Percentiles rank a stretch among this genome's conserved stretches.
phyloP scores from a whole-genome alignment of 768 basidiomycete genomes.

The Boletus eberwhitei region DNA sequence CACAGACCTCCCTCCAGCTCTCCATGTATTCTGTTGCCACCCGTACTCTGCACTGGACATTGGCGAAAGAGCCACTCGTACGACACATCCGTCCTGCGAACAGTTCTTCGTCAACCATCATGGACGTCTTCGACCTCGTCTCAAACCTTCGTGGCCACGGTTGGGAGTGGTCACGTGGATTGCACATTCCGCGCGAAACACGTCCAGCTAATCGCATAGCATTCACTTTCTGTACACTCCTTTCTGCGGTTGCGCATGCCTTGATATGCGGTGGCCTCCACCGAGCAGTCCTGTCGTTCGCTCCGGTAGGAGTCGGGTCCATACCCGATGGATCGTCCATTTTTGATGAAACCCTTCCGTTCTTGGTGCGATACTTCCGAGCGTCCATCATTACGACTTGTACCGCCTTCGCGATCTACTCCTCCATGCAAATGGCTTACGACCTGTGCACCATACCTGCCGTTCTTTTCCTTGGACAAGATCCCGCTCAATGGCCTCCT shows the following conservation, averaged over 20 bases:
- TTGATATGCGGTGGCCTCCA: slow-evolving; percentile 45
- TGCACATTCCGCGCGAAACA: slow-evolving; percentile 34
- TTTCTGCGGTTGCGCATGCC: slow-evolving; percentile 34
- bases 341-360: slow-evolving; percentile 32
- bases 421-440: slow-evolving; percentile 39
- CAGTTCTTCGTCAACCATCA: neutral
- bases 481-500: slow-evolving; percentile 33
- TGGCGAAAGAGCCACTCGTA: slow-evolving; percentile 8
- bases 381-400: slow-evolving; percentile 43
- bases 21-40: slow-evolving; percentile 8
- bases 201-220: slow-evolving; percentile 36
- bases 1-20: neutral
- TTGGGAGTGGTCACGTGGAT: slow-evolving; percentile 53
- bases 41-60: slow-evolving; percentile 20
- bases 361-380: slow-evolving; percentile 28
- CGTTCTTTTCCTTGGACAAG: slow-evolving; percentile 28
- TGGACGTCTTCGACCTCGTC: slow-evolving; percentile 48
- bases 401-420: slow-evolving; percentile 44
- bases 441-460: slow-evolving; percentile 21
- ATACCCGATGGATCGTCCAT: slow-evolving; percentile 27
- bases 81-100: slow-evolving; percentile 11
- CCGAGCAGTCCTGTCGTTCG: slow-evolving; percentile 44
- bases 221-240: slow-evolving; percentile 38
- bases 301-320: slow-evolving; percentile 33
- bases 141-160: slow-evolving; percentile 55